phyloP scores from a whole-genome alignment of 768 basidiomycete species.

The Favolaschia claudopus region DNA sequence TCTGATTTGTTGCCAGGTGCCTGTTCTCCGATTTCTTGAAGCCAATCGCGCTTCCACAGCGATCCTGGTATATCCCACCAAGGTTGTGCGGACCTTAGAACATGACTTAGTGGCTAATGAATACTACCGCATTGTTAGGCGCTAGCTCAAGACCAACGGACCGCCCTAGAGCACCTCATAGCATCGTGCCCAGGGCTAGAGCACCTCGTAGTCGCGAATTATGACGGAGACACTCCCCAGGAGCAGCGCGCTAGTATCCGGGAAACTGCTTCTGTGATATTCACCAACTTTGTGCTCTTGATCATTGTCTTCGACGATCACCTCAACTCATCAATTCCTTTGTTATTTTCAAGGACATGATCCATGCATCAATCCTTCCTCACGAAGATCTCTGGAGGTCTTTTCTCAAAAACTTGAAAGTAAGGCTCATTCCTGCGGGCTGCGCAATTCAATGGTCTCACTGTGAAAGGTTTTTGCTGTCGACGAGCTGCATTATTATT shows the following conservation, averaged over 20 bases:
- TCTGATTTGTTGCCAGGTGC: slow-evolving; percentile 55
- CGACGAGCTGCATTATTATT: slow-evolving; percentile 90
- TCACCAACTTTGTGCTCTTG: slow-evolving; percentile 79
- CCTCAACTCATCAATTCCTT: too few species aligned
- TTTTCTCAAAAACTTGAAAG: slow-evolving; percentile 78
- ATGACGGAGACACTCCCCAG: slow-evolving; percentile 88
- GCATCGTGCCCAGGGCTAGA: slow-evolving; percentile 66
- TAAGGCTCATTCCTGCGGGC: slow-evolving; percentile 7
- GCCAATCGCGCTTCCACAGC: slow-evolving; percentile 68
- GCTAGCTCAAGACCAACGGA: slow-evolving; percentile 87
- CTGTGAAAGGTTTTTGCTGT: slow-evolving; percentile 67
- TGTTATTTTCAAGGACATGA: slow-evolving; percentile 68
- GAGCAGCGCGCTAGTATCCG: slow-evolving; percentile 78
- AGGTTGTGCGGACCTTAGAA: slow-evolving; percentile 53
- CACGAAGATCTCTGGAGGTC: slow-evolving; percentile 86
- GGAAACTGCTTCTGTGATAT: slow-evolving; percentile 78
- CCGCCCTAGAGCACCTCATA: slow-evolving; percentile 73
- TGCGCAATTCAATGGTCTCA: neutral
- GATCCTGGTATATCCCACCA: slow-evolving; percentile 90
- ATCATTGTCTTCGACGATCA: neutral
- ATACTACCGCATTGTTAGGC: slow-evolving; percentile 56
- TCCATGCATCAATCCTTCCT: slow-evolving; percentile 86
- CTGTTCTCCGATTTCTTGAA: slow-evolving; percentile 72
- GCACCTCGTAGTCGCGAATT: slow-evolving; percentile 74
- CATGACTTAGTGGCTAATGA: neutral